Evolutionary conservation across 352 stramenopile genomes (phyloP).

Genomic region (Phytophthora melonis): DNA sequence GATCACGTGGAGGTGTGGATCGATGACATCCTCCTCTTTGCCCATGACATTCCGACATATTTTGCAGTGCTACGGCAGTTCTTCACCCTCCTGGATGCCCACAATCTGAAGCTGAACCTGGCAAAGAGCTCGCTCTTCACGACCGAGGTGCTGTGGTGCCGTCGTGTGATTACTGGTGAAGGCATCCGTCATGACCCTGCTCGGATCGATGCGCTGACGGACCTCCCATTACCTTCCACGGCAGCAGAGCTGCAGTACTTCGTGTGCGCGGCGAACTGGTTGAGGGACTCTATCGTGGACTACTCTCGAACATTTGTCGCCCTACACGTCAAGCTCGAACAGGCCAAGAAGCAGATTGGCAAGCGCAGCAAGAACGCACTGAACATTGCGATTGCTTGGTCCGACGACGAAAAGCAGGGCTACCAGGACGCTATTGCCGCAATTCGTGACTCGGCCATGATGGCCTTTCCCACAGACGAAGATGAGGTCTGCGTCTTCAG

Average conservation of each 20-base stretch:
- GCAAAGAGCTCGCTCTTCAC: not conserved
- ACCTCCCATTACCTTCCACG: not conserved
- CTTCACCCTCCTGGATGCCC: not conserved
- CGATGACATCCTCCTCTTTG: not conserved
- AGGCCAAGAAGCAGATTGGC: not conserved
- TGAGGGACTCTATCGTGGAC: not conserved
- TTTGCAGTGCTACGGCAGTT: not conserved
- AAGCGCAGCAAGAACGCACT: too few relatives aligned
- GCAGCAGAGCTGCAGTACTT: not conserved
- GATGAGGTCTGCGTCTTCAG: too few relatives aligned
- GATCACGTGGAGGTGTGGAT: not conserved
- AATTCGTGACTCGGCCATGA: too few relatives aligned
- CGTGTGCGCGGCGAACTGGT: not conserved
- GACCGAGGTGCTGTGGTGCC: not conserved
- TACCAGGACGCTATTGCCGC: too few relatives aligned
- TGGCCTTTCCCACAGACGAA: too few relatives aligned
- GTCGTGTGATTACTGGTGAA: not conserved
- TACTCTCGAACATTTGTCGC: not conserved
- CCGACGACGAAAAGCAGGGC: too few relatives aligned
- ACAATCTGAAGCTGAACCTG: not conserved
- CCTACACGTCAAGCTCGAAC: not conserved
- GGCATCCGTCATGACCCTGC: not conserved
- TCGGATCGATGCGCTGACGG: not conserved
- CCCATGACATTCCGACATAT: not conserved
- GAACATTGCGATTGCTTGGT: too few relatives aligned